Base-by-base conservation (phyloP, 495 filamentous ascomycete genomes). In the Beverwykella pulmonaria region DNA sequence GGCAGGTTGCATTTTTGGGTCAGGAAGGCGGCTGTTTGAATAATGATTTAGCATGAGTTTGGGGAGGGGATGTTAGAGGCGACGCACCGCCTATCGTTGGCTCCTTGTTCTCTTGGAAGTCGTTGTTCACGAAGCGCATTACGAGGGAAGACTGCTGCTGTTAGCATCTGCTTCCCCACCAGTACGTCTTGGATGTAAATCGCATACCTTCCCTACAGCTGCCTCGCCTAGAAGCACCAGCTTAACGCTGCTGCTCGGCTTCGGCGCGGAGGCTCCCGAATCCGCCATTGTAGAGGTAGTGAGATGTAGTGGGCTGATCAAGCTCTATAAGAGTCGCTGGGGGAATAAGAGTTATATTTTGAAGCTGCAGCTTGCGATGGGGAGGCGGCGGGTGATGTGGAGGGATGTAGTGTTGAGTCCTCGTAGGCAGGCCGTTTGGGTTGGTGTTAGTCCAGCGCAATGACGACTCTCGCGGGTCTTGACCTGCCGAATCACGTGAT, bases 101-200 rank as follows among this genome's bases (percentile, higher is more conserved):
- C 75, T 98, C 94, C 82, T 98, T 98, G 78, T 98, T 98, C 79
- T 98, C 95, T 82, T 98, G 94, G 74, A 98, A 98, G 80, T 98
- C 94, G 81, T 98, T 93, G 84, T 98, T 98, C 75, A 98, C 94
- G 76, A 98, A 98, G 72, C 94, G 92, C 70, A 98, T 86, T 59
- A 98, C 94, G 54, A 98, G 88, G 44, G 94, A 98, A 41, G 95
- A 98, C 94, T 98, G 41, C 32, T 6, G 12, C 32, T 12, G 12
- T 34, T 34, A 34, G 32, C 32, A 41, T 67, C 46, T 76, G 63
- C 77, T 55, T 75, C 66, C 59, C 60, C 53, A 26, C 10, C 46
- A 23, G 8, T 53, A 14, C 25, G 26, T 22, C 10, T 19, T 26
- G 8, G 36, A 58, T 20, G 49, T 53, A 56, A 23, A 10, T 23